phyloP scores from a whole-genome alignment of 345 rosid species.

The Eucalyptus polyanthemos region DNA sequence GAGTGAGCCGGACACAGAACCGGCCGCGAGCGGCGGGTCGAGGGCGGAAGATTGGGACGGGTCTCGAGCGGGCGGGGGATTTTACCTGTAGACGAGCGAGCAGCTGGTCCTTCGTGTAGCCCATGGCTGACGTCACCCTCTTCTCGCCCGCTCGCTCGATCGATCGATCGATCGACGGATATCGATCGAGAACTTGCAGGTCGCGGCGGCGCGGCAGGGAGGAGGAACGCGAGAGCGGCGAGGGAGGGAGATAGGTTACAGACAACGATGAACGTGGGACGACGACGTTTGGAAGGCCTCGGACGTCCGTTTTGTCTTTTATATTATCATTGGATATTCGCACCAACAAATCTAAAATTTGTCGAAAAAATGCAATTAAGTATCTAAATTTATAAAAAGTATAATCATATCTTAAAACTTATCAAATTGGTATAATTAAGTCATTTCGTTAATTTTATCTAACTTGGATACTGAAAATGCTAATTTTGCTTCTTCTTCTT shows the following conservation, averaged over 20 bases:
- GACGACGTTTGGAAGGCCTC: neutral
- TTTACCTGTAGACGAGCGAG: neutral
- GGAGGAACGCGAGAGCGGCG: neutral
- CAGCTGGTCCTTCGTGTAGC: neutral
- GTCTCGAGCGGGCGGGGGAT: neutral
- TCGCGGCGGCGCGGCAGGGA: neutral
- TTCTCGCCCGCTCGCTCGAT: neutral
- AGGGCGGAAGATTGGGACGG: neutral
- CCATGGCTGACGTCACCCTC: neutral
- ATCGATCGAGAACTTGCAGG: neutral
- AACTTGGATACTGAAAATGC: too few relatives aligned
- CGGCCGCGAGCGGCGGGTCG: neutral
- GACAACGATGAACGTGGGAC: neutral
- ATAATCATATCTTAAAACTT: too few relatives aligned
- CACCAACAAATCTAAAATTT: too few relatives aligned
- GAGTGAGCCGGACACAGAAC: too few relatives aligned
- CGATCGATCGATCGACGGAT: neutral
- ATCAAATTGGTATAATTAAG: too few relatives aligned
- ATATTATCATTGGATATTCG: too few relatives aligned
- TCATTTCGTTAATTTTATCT: fast-evolving
- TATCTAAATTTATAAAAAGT: too few relatives aligned
- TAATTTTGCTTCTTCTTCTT: too few relatives aligned
- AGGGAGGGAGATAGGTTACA: neutral
- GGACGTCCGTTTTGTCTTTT: too few relatives aligned
- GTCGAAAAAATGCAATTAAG: fast-evolving